phyloP scores from a whole-genome alignment of 2,329 filamentous ascomycete species.

The Beauveria pseudobassiana region DNA sequence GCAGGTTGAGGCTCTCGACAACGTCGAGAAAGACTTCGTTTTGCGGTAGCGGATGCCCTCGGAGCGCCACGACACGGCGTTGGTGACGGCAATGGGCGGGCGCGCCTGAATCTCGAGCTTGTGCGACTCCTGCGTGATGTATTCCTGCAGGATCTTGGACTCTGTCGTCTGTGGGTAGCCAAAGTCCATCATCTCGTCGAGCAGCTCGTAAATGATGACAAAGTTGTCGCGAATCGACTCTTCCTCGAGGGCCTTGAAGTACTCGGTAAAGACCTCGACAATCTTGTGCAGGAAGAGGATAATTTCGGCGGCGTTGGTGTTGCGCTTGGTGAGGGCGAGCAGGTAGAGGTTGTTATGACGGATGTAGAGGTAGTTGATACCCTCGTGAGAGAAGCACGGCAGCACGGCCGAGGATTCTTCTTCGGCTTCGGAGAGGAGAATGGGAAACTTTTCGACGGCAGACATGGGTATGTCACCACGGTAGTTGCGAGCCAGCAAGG shows the following conservation, averaged over 20 bases:
- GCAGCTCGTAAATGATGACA: conserved; percentile 95
- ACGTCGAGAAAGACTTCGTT: conserved; percentile 99
- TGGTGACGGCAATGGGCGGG: conserved; percentile 95
- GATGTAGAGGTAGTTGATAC: conserved; percentile 99
- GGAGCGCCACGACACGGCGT: conserved; percentile 95
- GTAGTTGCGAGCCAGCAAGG: conserved; percentile 96
- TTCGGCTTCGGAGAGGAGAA: conserved; percentile 94
- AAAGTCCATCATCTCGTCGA: conserved; percentile 99
- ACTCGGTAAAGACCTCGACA: conserved; percentile 98
- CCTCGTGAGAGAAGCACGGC: conserved; percentile 96
- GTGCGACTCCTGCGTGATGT: conserved; percentile 98
- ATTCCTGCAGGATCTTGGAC: conserved; percentile 96
- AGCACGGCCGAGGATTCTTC: conserved; percentile 97
- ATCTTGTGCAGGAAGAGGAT: conserved; percentile 96
- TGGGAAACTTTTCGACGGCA: conserved; percentile 93
- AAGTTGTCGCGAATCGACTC: conserved; percentile 99
- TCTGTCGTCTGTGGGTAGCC: conserved; percentile 98
- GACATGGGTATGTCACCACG: conserved; percentile 98
- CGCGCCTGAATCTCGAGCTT: conserved; percentile 95
- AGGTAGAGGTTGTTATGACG: conserved; percentile 98
- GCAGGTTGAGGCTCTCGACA: conserved; percentile 89
- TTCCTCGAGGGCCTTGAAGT: conserved; percentile 98
- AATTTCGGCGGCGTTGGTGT: conserved; percentile 97
- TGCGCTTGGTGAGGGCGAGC: conserved; percentile 94
- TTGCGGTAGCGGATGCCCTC: conserved; percentile 98